Conservation (phyloP, 208 protist genomes). For the Leishmania lainsoni region DNA sequence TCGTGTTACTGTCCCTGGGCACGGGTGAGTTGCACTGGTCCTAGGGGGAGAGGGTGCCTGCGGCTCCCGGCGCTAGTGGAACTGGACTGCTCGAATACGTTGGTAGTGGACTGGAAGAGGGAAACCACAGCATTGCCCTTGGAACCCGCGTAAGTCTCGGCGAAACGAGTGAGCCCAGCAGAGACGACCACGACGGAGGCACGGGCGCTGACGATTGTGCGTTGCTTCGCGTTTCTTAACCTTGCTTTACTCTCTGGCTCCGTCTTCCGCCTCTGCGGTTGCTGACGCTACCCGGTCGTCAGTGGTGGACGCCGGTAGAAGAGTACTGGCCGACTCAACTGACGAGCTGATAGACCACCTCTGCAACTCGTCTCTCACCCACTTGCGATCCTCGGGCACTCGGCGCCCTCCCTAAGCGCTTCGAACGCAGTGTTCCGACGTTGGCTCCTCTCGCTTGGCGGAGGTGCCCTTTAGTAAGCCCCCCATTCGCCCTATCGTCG, state of each 20-base stretch:
- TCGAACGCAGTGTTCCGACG: not conserved
- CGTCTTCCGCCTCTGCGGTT: not conserved
- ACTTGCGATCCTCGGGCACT: not conserved
- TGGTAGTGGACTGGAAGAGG: not conserved
- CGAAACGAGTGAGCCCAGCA: not conserved
- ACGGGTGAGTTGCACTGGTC: slow-evolving; percentile 2
- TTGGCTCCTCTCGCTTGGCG: not conserved
- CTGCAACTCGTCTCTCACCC: not conserved
- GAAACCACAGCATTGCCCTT: not conserved
- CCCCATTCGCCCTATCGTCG: not conserved
- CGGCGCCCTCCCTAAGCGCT: not conserved
- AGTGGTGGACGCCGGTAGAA: not conserved
- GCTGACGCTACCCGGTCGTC: not conserved
- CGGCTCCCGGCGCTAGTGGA: not conserved
- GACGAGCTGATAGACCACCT: not conserved
- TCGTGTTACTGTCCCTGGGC: not conserved
- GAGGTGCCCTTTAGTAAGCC: not conserved
- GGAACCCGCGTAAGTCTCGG: not conserved
- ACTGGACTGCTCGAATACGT: not conserved
- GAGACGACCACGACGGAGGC: not conserved
- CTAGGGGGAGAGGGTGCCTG: not conserved
- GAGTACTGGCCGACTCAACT: not conserved
- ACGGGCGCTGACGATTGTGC: not conserved
- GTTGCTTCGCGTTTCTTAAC: not conserved
- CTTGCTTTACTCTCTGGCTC: not conserved